Base-by-base conservation (phyloP, 352 stramenopile species). In the Blastocystis sp. region DNA sequence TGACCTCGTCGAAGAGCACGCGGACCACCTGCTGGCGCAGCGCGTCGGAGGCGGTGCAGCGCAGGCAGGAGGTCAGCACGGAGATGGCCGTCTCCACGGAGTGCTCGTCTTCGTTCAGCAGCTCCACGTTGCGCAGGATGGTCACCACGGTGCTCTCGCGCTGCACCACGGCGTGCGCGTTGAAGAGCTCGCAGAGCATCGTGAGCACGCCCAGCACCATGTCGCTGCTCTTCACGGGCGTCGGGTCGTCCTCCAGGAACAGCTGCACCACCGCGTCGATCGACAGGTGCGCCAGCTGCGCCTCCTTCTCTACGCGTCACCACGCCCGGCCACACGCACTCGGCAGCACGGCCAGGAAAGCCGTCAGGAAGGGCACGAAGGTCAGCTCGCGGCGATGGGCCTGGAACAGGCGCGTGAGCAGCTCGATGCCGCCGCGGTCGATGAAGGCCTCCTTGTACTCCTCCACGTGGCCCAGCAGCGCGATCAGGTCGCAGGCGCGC, bases 1-100 rank as follows among this genome's bases (percentile, higher is more conserved):
- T 59, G 1, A 76, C 66, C 48, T 76, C 66, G 48, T 76, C 38
- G 48, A 76, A 76, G 9, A 76, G 21, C 38, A 59, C 34, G 21
- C 54, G 28, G 3, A 76, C 38, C 2, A 76, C 66, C 11, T 34
- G 7, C 38, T 9, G 38, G 3, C 64, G 64, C 14, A 40, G 17
- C 3, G 21, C 64, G 19, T 45, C 24, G 3, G 17, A 21, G 6
- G 34, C 19, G 24, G 28, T 9, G 66, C 48, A 59, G 66, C 21
- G 66, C 42, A 76, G 19, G 40, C 42, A 76, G 24, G 52, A 76
- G 34, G n/a, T 57, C n/a, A 76, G 66, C 42, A 57, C 40, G 9
- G 38, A 48, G 66, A 76, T 76, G 42, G 66, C 66, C 14, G 54
- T 3, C 6, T 76, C 66, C 6, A 76, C n/a, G 34, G 66, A 59